Conservation (phyloP, 1,284 basidiomycete species). For the Microbotryomycetes sp. region DNA sequence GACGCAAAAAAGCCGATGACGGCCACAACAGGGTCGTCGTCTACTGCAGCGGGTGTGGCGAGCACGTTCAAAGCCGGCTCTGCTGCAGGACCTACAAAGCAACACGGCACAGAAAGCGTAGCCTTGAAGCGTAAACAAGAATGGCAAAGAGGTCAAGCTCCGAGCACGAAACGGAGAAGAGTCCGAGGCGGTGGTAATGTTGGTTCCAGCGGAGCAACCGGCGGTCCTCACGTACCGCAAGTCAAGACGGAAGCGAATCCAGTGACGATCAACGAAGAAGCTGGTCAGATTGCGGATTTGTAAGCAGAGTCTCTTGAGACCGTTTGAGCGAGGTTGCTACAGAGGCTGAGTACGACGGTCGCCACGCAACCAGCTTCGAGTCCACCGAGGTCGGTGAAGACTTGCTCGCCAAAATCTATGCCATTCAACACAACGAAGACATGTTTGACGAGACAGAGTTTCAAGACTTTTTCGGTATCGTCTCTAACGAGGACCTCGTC, state of each 20-base stretch:
- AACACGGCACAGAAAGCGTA: constrained; percentile 41
- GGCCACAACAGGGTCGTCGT: not conserved
- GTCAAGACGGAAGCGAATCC: constrained; percentile 50
- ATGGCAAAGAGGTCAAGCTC: constrained; percentile 42
- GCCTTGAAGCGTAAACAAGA: constrained; percentile 67
- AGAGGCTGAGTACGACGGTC: not conserved
- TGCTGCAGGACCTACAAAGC: not conserved
- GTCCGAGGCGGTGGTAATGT: constrained; percentile 37
- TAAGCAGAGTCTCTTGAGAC: constrained; percentile 42
- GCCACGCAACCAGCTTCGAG: not conserved
- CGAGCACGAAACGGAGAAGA: constrained; percentile 41
- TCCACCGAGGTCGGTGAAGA: not conserved
- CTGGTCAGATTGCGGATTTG: constrained; percentile 54
- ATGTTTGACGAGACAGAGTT: constrained; percentile 49
- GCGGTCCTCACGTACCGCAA: constrained; percentile 19
- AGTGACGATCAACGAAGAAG: constrained; percentile 49
- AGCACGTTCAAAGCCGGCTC: no score
- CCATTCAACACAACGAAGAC: constrained; percentile 1
- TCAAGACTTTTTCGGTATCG: constrained; percentile 71
- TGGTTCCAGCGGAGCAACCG: not conserved
- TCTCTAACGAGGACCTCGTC: constrained; percentile 71
- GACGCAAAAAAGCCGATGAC: not conserved
- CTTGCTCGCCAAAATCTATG: not conserved
- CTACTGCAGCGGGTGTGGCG: not conserved
- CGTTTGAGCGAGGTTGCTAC: constrained; percentile 7